A percentile compares a stretch with the other conserved stretches of the same genome.
phyloP scores from a whole-genome alignment of 257 asterid species.

The Nemophila menziesii region DNA sequence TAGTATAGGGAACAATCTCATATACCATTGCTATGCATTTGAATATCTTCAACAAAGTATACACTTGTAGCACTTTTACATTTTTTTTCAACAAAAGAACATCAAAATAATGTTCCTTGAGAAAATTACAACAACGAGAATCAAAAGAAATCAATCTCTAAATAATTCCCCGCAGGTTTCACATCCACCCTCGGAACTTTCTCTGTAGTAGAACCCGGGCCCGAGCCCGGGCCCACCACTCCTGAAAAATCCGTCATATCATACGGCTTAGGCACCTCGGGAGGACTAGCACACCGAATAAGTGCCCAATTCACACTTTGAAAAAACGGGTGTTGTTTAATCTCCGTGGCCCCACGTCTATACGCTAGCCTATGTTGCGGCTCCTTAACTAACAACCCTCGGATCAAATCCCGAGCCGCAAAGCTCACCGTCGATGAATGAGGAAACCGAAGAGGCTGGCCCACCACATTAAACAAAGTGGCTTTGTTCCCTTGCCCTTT shows the following conservation, averaged over 20 bases:
- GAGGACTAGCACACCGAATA: conserved; percentile 57
- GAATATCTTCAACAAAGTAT: neutral
- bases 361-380: conserved; percentile 53
- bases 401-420: conserved; percentile 45
- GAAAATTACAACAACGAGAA: neutral
- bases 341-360: conserved; percentile 51
- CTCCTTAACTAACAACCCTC: conserved; percentile 50
- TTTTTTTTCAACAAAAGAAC: conserved; percentile 7
- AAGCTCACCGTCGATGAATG: conserved; percentile 50
- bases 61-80: conserved; percentile 8
- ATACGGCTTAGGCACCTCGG: conserved; percentile 39
- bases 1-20: neutral
- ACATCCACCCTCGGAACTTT: conserved; percentile 14
- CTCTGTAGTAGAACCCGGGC: conserved; percentile 16
- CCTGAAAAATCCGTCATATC: conserved; percentile 29
- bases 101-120: neutral
- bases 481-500: conserved; percentile 52
- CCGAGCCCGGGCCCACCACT: conserved; percentile 19
- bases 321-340: conserved; percentile 52
- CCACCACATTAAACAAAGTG: conserved; percentile 46
- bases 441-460: conserved; percentile 50
- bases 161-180: conserved; percentile 28
- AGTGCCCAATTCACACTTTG: conserved; percentile 61
- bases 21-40: neutral
- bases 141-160: conserved; percentile 52